Conservation (phyloP, 2,329 filamentous ascomycete genomes). For the Blastomyces parvus region DNA sequence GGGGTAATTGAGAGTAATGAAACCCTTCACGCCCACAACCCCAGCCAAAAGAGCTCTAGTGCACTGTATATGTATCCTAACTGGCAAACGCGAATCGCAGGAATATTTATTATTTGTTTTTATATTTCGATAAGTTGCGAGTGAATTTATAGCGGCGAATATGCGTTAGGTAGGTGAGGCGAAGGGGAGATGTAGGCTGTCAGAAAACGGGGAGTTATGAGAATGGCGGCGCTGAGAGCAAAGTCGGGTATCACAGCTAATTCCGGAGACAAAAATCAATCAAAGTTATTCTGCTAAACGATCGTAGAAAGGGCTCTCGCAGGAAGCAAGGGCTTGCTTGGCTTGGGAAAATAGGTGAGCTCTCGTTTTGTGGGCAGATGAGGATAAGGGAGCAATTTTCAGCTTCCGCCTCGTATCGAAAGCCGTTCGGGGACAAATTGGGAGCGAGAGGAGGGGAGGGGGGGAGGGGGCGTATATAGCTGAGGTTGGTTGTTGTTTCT, state of each 20-base stretch:
- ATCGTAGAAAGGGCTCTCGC: not conserved
- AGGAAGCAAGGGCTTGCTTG: not conserved
- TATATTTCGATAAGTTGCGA: not conserved
- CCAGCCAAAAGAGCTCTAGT: not conserved
- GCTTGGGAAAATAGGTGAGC: not conserved
- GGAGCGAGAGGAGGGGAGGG: not conserved
- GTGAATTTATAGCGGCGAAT: not conserved
- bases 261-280: not conserved
- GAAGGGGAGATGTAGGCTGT: not conserved
- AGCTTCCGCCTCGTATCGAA: slow-evolving; percentile 1
- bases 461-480: not conserved
- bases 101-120: not conserved
- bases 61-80: not conserved
- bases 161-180: not conserved
- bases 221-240: not conserved
- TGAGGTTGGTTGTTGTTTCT: not conserved
- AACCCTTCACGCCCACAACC: slow-evolving; percentile 11
- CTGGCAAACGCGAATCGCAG: not conserved
- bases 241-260: slow-evolving; percentile 3
- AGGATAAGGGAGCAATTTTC: not conserved
- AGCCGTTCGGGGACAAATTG: not conserved
- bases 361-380: not conserved
- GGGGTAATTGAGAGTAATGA: not conserved
- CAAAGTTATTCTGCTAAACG: not conserved
- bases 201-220: not conserved